Base-by-base conservation (phyloP, 805 yeast genomes). In the Sugiyamaella lignohabitans region DNA sequence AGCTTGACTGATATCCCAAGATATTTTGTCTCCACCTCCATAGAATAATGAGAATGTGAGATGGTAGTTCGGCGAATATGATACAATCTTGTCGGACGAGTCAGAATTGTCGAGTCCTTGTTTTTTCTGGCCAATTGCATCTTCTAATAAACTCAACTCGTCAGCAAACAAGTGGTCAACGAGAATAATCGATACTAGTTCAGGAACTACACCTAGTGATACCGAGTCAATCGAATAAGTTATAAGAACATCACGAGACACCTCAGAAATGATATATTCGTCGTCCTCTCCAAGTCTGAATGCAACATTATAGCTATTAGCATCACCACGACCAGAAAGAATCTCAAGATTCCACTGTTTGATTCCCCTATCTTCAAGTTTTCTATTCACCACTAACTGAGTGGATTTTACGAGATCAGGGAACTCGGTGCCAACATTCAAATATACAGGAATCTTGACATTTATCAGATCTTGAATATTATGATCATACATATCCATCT, bases 1-100 rank as follows among this genome's bases (percentile, higher is more conserved):
- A 3, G 84, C 75, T 1, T 64, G 49, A 11, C 75, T 80, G 40
- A 86, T 77, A 30, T 84, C 86, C 96, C 97, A 91, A 2, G 70
- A 70, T 5, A 86, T 68, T 2, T 82, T 78, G 16, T 69, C 64
- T 2, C 65, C 70, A 5, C 58, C 67, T 42, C 93, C 95, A 21
- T 78, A 75, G 43, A 89, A 66, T 47, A 89, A 68, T 19, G 87
- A 82, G 50, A 88, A 73, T 2, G 88, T 80, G n/a, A 91, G 57
- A 59, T 87, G 93, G 53, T 83, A 80, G 29, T 75, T 67, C 3
- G 91, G 81, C 1, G 84, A 67, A 58, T 76, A 82, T 0, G 79
- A 75, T 24, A 79, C 63, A n/a, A 70, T 73, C 40, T 72, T 54
- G 34, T 67, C 64, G 10, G 62, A 58, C 14, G 38, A 38, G 37